Conservation (phyloP, 306 rosid species). For the Luffa acutangula region DNA sequence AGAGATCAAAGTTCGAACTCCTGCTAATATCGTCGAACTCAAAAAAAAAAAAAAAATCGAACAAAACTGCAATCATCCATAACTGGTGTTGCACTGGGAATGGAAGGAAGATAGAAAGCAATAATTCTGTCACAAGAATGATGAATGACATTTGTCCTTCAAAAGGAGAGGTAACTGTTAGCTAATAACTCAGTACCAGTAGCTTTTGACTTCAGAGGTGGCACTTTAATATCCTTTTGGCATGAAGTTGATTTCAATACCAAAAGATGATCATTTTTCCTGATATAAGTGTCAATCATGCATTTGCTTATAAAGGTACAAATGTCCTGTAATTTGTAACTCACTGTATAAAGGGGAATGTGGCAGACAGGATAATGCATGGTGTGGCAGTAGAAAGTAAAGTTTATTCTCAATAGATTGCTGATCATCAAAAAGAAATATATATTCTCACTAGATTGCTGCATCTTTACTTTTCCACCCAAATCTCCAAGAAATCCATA, state of each 20-base stretch:
- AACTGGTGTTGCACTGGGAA: too few relatives aligned
- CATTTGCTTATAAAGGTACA: not conserved
- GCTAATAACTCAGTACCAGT: not conserved
- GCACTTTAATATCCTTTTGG: not conserved
- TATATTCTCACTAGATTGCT: too few relatives aligned
- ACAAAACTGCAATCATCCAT: too few relatives aligned
- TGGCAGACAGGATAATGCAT: not conserved
- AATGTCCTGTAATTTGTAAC: not conserved
- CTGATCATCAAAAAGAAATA: too few relatives aligned
- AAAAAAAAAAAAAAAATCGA: too few relatives aligned
- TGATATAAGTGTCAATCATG: not conserved
- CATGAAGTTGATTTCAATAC: not conserved
- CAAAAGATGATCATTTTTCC: not conserved
- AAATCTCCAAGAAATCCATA: too few relatives aligned
- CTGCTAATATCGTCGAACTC: too few relatives aligned
- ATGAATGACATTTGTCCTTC: too few relatives aligned
- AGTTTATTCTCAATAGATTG: not conserved
- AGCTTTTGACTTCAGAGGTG: not conserved
- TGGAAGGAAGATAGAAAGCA: not conserved
- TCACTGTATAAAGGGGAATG: not conserved
- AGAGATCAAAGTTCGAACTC: too few relatives aligned
- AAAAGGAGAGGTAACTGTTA: too few relatives aligned
- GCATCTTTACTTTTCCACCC: too few relatives aligned
- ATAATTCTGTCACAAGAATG: too few relatives aligned
- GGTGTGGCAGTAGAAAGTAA: not conserved